A percentile compares a stretch with the other conserved stretches of the same genome.
These are phyloP conservation scores for Podospora tetraspora DNA, from an alignment of 495 filamentous ascomycete genomes.

Conservation along the genomic window DNA sequence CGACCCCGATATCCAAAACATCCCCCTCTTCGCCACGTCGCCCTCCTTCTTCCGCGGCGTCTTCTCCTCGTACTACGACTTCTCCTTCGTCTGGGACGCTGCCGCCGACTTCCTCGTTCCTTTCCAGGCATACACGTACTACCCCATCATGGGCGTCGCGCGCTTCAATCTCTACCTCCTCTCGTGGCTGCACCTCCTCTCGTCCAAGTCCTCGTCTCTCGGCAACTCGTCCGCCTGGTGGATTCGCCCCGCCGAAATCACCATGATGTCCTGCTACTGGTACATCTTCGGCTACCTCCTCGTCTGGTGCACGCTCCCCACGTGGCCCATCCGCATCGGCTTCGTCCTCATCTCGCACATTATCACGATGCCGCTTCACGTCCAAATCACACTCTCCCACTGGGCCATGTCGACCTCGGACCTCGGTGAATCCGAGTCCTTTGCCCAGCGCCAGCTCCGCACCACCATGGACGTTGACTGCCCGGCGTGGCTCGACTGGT, in stretches of 20 bases:
- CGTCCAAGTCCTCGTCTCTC: conserved; percentile 27
- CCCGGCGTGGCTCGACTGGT: conserved; percentile 44
- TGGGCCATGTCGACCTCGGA: conserved; percentile 47
- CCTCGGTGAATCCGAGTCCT: conserved; percentile 43
- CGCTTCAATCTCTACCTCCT: conserved; percentile 48
- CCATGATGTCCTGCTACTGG: conserved; percentile 41
- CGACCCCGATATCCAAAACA: conserved; percentile 49
- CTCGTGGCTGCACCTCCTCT: conserved; percentile 42
- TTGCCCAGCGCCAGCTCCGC: conserved; percentile 45
- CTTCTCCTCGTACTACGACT: conserved; percentile 43
- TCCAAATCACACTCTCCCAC: conserved; percentile 50
- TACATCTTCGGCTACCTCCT: conserved; percentile 43
- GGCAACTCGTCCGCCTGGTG: conserved; percentile 39
- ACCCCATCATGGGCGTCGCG: conserved; percentile 48
- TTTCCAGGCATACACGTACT: conserved; percentile 46
- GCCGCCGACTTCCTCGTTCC: conserved; percentile 37
- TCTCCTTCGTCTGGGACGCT: conserved; percentile 41
- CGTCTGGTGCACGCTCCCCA: conserved; percentile 38
- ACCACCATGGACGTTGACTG: conserved; percentile 50
- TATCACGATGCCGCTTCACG: conserved; percentile 45
- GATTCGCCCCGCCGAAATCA: conserved; percentile 43
- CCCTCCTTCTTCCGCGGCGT: conserved; percentile 42
- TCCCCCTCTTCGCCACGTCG: conserved; percentile 46
- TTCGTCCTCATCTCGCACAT: conserved; percentile 46
- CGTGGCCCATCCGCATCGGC: conserved; percentile 38